Base-by-base conservation (phyloP, 23 red algal species). In the Gracilariopsis chorda region DNA sequence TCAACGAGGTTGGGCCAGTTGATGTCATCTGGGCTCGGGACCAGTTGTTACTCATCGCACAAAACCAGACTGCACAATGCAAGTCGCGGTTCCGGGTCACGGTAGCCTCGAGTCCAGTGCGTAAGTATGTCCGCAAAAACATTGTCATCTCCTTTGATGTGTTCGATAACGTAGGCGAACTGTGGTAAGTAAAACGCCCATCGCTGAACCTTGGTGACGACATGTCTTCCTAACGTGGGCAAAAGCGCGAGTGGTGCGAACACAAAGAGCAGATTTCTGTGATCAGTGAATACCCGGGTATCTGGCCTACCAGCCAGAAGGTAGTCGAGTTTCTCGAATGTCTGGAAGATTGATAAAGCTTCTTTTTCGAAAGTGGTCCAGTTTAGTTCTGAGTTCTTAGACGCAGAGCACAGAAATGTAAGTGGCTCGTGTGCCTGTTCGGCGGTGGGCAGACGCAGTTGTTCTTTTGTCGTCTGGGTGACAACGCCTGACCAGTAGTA, bases 361-460 rank as follows among this genome's bases (percentile, higher is more conserved):
- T 80, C 75, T 35, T 80, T 53, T 57, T 80, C 49, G 75, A 46
- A 21, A 6, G 24, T 57, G 35, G 27, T 52, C 75, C 75, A 80
- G 9, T 23, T 44, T 19, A 10, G 20, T 34, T 36, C 48, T 36
- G 19, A 8, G 4, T 44, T 24, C 23, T 35, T 80, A 44, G 51
- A 80, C 6, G 6, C 6, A 23, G 40, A 36, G 42, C 40, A 80
- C 41, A 80, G 20, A 24, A 80, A 80, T 20, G 19, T 20, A 17
- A 80, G 8, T 0, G 75, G 75, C n/a, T 60, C 11, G 1, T 80
- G 49, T 55, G 19, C 23, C 42, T 46, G 42, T 24, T 80, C 75
- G 21, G 1, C 10, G 12, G 1, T 10, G 12, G 51, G 75, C 16
- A 29, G n/a, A 17, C 61, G 27, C 13, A 69, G 29, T 27, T 20